Percentiles rank a stretch among this genome's conserved stretches.
Conservation (phyloP, 2,329 filamentous ascomycete genomes). For the Colletotrichum musicola region DNA sequence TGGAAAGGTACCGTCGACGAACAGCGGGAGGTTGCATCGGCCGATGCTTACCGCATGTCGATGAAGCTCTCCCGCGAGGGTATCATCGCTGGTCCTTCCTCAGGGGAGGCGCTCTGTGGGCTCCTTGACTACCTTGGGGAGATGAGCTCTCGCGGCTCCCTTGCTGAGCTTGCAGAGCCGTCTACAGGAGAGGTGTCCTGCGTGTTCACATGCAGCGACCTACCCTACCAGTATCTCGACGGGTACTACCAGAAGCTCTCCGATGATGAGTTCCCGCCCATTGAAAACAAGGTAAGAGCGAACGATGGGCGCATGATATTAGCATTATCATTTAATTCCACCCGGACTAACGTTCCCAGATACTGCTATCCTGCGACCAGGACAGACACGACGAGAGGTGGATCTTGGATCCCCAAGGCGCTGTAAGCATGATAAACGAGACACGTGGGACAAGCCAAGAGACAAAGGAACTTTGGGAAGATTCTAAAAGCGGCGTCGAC, state of each 20-base stretch:
- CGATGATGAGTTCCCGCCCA: constrained; percentile 5
- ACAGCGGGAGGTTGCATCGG: constrained; percentile 12
- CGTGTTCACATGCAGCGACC: constrained; percentile 34
- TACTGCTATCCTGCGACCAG: constrained; percentile 43
- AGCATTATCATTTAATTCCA: too few relatives aligned
- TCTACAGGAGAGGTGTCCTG: constrained; percentile 17
- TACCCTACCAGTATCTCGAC: constrained; percentile 28
- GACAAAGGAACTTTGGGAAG: neutral
- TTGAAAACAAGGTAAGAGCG: constrained; percentile 9
- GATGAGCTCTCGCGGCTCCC: neutral
- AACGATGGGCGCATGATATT: too few relatives aligned
- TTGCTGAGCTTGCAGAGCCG: neutral
- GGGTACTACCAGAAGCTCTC: constrained; percentile 22
- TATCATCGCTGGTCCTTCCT: constrained; percentile 28
- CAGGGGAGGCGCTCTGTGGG: constrained; percentile 27
- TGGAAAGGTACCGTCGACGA: constrained; percentile 26
- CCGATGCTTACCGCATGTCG: constrained; percentile 32
- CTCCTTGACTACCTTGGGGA: neutral
- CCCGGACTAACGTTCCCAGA: constrained; percentile 39
- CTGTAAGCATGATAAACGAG: neutral
- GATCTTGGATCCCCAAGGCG: constrained; percentile 41
- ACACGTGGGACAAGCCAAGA: neutral
- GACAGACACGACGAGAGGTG: constrained; percentile 46
- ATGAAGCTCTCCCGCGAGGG: constrained; percentile 30
- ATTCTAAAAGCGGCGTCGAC: too few relatives aligned